Evolutionary conservation across 176 grass and related monocot species (phyloP), one percentile per base, ranked within the genome.

Genomic region (Aegilops umbellulata): DNA sequence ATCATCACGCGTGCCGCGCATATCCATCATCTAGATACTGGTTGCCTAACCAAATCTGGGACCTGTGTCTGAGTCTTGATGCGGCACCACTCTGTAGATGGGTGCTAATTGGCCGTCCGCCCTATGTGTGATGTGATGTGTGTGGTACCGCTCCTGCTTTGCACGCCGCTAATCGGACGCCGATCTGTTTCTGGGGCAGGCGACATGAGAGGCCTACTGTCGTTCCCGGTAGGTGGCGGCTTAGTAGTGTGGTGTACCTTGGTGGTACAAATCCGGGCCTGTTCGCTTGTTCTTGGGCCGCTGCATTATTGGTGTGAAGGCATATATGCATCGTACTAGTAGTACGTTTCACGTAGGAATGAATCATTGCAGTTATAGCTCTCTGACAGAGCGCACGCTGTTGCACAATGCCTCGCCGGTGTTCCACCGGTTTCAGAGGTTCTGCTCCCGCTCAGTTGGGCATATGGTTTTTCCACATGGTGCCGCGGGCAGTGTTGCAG

Each of bases 391-490:
- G 51, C 62, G 20, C 69, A 82, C 20, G 62, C 5, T 46, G 4
- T 22, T 64, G 60, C 70, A 26, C 82, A 65, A 15, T 66, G 20
- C 23, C 8, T 11, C 27, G 4, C 7, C 67, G 8, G 36, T 72
- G 71, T 49, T 74, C 41, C 13, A 19, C 44, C 5, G 4, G 71
- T 74, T 29, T 17, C 47, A 2, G 49, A 53, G 49, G 49, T 19
- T 19, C 13, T 26, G 49, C 20, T 41, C 23, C 44, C 16, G 2
- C 60, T 65, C 41, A 24, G 39, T 39, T 67, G 38, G 66, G 19
- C 67, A 22, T 53, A 5, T 53, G 73, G 66, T 11, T 79, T 83
- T 79, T 30, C 63, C 87, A 15, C 22, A 36, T n/a, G 31, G 73
- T 42, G 31, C 75, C 57, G 81, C 55, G 26, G 26, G 32, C 78